Percentiles rank a stretch among this genome's conserved stretches.
phyloP scores from a whole-genome alignment of 331 rosid species.

The Erythrophleum ivorense region DNA sequence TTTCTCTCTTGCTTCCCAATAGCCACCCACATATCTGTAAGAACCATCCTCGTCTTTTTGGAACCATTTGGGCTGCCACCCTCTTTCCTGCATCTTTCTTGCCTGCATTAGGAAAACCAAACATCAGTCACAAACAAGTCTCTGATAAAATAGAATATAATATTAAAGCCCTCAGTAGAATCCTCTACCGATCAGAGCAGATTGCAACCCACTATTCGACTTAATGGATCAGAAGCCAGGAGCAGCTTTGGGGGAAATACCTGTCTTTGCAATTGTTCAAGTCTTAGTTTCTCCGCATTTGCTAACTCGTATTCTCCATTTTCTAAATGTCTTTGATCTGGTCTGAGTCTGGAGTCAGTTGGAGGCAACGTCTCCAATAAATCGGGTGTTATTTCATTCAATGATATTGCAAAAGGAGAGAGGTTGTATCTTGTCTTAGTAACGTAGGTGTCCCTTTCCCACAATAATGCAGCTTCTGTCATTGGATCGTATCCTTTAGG shows the following conservation, averaged over 20 bases:
- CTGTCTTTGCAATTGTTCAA: conserved; percentile 99
- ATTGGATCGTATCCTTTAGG: conserved; percentile 98
- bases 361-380: conserved; percentile 81
- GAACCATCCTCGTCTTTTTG: conserved; percentile 86
- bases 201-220: conserved; percentile 10
- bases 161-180: not conserved
- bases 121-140: not conserved
- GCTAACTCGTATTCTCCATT: conserved; percentile 94
- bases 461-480: conserved; percentile 92
- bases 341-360: conserved; percentile 96
- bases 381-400: conserved; percentile 86
- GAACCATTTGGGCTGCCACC: conserved; percentile 99
- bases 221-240: conserved; percentile 20
- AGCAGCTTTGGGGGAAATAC: conserved; percentile 44
- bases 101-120: conserved; percentile 65
- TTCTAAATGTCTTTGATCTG: conserved; percentile 95
- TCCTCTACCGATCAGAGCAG: conserved; percentile 7
- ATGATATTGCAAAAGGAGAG: conserved; percentile 91
- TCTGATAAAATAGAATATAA: not conserved
- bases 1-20: conserved; percentile 90
- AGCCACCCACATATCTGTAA: conserved; percentile 81
- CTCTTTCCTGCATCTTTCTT: conserved; percentile 95
- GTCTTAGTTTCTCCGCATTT: conserved; percentile 92
- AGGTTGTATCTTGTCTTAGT: conserved; percentile 93
- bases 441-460: conserved; percentile 80